Base-by-base conservation (phyloP, 2,329 filamentous ascomycete species). In the Fusarium robinianum region DNA sequence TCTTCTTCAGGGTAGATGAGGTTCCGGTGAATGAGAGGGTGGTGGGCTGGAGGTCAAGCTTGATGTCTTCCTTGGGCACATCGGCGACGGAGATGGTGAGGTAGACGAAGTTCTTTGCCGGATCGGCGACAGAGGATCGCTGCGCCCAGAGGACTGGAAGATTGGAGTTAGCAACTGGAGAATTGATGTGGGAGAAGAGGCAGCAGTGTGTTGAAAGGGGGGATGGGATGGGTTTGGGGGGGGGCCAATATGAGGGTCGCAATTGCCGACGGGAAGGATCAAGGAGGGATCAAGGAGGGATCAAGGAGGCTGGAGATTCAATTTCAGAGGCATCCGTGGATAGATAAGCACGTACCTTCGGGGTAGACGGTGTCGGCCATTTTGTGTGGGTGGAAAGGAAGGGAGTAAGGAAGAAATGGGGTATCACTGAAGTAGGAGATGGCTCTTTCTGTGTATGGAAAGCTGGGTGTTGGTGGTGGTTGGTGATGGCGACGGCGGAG, bases 61-160 rank as follows among this genome's bases (percentile, higher is more conserved):
- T 87, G 59, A 95, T 75, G 64, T 85, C 84, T 32, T 80, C 76
- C 63, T 83, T 77, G 61, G 87, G 76, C 30, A 96, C 87, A 69
- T 99, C 94, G 61, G 91, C 82, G 36, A 91, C 90, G 63, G 83
- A 81, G 74, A 99, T 89, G 67, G 89, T 95, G 59, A 99, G 81
- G 78, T 90, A 95, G 79, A 99, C 76, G 76, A 90, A 88, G 81
- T 99, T 99, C 79, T 91, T 95, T 69, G 85, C 80, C 43, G 87
- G 69, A 41, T 96, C 91, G 59, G 77, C 77, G 61, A 72, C 76
- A 66, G 85, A 94, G 32, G 92, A 97, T 78, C 94, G 91, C 79
- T 99, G 94, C 58, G 94, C 92, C 94, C 94, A 99, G 72, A 90
- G 87, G 63, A 99, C 94, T 97, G 64, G 46, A 40, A 30, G 33